These are phyloP conservation scores for Diospyros lotus DNA, from an alignment of 148 eudicot species.

Conservation along the genomic window DNA sequence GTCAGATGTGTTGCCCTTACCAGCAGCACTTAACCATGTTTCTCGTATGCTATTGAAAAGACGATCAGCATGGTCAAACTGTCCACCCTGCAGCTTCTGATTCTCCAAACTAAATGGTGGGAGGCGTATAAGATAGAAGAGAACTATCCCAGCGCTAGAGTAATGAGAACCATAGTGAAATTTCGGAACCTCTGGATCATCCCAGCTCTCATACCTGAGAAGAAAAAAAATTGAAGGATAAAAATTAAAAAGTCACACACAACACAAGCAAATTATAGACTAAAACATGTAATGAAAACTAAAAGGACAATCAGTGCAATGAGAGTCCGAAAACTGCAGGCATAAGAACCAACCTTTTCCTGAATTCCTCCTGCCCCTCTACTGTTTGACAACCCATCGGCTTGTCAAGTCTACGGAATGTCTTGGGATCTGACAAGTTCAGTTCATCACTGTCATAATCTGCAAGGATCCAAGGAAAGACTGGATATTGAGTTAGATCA, in stretches of 20 bases:
- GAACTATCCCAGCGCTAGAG: conserved; percentile 98
- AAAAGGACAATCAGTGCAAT: neutral
- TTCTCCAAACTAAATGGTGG: conserved; percentile 94
- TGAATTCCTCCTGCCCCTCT: conserved; percentile 96
- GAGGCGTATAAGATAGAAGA: conserved; percentile 88
- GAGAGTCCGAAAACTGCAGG: conserved; percentile 8
- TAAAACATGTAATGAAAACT: neutral
- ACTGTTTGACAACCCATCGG: conserved; percentile 98
- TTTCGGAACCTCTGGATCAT: conserved; percentile 98
- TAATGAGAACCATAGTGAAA: conserved; percentile 99
- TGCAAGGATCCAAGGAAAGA: conserved; percentile 97
- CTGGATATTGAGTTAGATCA: conserved; percentile 99
- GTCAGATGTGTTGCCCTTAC: conserved; percentile 96
- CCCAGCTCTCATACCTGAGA: conserved; percentile 95
- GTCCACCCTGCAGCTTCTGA: conserved; percentile 98
- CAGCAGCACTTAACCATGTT: conserved; percentile 98
- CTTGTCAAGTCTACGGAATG: conserved; percentile 88
- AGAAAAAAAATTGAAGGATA: conserved; percentile 4
- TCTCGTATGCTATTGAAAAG: conserved; percentile 86
- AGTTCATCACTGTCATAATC: conserved; percentile 93
- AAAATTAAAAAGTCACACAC: neutral
- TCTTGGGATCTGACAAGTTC: conserved; percentile 63
- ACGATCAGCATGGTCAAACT: conserved; percentile 99
- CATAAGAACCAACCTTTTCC: conserved; percentile 58
- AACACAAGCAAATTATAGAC: neutral